Evolutionary conservation across 768 basidiomycete species (phyloP).

Genomic region (Tricholoma sp.): DNA sequence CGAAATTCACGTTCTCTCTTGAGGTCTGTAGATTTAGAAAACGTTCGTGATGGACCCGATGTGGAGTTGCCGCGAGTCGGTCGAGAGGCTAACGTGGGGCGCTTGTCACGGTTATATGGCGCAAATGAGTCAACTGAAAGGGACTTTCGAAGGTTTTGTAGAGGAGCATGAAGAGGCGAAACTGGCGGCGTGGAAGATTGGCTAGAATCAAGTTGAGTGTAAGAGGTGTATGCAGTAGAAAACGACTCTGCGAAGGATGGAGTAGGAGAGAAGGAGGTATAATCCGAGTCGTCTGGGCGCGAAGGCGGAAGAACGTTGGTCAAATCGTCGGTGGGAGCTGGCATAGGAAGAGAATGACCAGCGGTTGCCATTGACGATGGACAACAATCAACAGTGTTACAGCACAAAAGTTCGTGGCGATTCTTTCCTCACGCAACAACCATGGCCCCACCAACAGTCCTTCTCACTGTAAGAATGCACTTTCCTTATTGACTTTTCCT

Average conservation of each 20-base stretch:
- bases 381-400: neutral
- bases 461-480: slow-evolving; percentile 32
- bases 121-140: slow-evolving; percentile 76
- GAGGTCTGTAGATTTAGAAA: neutral
- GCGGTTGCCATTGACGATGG: neutral
- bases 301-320: neutral
- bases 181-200: slow-evolving; percentile 17
- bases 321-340: slow-evolving; percentile 1
- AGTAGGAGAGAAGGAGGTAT: slow-evolving; percentile 24
- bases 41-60: slow-evolving; percentile 23
- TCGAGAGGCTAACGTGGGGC: slow-evolving; percentile 27
- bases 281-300: slow-evolving; percentile 6
- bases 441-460: slow-evolving; percentile 26
- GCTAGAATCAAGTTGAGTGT: slow-evolving; percentile 21
- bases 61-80: slow-evolving; percentile 29
- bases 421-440: neutral
- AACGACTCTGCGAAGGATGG: slow-evolving; percentile 37
- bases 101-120: slow-evolving; percentile 34
- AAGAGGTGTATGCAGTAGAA: slow-evolving; percentile 39
- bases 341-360: slow-evolving; percentile 14
- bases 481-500: neutral
- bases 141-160: slow-evolving; percentile 59
- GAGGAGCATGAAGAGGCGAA: slow-evolving; percentile 25
- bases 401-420: neutral
- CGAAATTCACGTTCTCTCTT: slow-evolving; percentile 48